A percentile compares a stretch with the other conserved stretches of the same genome.
Conservation (phyloP, 768 basidiomycete species). For the Auricularia auricula-judae region DNA sequence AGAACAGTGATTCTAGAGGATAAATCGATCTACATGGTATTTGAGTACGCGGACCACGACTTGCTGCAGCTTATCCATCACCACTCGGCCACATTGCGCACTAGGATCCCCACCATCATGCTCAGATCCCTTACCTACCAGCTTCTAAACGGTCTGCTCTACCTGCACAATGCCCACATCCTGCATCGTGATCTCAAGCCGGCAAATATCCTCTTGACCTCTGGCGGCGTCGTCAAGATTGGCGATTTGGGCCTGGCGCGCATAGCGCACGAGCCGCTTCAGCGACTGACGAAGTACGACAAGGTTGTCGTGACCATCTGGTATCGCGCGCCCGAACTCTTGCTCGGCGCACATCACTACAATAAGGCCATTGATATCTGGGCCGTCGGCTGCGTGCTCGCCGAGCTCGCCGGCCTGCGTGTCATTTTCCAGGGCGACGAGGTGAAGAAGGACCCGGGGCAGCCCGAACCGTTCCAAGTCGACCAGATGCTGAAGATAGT, state of each 20-base stretch:
- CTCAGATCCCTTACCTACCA: slow-evolving; percentile 93
- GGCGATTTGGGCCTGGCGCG: slow-evolving; percentile 96
- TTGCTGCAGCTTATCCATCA: slow-evolving; percentile 99
- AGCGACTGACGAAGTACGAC: slow-evolving; percentile 85
- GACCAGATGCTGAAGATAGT: slow-evolving; percentile 93
- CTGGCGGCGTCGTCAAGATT: slow-evolving; percentile 85
- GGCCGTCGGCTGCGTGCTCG: slow-evolving; percentile 97
- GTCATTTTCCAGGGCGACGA: slow-evolving; percentile 99
- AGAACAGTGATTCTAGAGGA: slow-evolving; percentile 95
- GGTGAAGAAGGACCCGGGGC: slow-evolving; percentile 93
- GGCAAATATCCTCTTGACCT: slow-evolving; percentile 93
- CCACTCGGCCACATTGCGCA: slow-evolving; percentile 81
- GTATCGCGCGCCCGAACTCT: slow-evolving; percentile 95
- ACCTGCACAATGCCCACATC: slow-evolving; percentile 90
- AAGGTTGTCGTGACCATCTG: slow-evolving; percentile 99
- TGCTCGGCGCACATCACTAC: slow-evolving; percentile 95
- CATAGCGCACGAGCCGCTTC: slow-evolving; percentile 81
- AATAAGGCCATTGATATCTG: slow-evolving; percentile 94
- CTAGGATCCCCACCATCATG: slow-evolving; percentile 59
- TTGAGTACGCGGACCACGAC: slow-evolving; percentile 98
- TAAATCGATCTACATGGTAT: slow-evolving; percentile 98
- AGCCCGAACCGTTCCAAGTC: slow-evolving; percentile 92
- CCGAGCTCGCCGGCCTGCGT: slow-evolving; percentile 82
- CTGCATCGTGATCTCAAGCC: slow-evolving; percentile 97
- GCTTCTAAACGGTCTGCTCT: slow-evolving; percentile 85